phyloP scores from a whole-genome alignment of 2,329 filamentous ascomycete species.

The Emydomyces testavorans region DNA sequence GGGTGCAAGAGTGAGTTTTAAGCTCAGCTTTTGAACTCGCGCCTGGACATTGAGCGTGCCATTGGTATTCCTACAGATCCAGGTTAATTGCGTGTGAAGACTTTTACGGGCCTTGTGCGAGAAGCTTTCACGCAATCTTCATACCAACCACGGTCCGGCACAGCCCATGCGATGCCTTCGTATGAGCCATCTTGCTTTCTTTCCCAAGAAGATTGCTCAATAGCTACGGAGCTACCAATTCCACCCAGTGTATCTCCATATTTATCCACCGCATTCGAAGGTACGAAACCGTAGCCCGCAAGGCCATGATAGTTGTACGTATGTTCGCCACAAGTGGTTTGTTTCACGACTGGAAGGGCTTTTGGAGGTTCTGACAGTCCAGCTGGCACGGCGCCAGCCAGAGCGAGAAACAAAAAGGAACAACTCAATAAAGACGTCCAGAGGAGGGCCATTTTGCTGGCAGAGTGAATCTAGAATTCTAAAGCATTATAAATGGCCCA shows the following conservation, averaged over 20 bases:
- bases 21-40: conserved; percentile 55
- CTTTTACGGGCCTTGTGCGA: too few species aligned
- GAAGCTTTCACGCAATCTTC: too few species aligned
- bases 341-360: conserved; percentile 28
- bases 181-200: conserved; percentile 44
- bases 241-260: conserved; percentile 59
- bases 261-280: conserved; percentile 50
- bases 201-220: conserved; percentile 50
- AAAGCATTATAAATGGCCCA: too few species aligned
- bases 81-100: background rate
- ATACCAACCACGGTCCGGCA: conserved; percentile 59
- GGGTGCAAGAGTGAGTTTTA: conserved; percentile 46
- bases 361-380: conserved; percentile 1
- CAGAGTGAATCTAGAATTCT: too few species aligned
- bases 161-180: conserved; percentile 48
- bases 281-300: conserved; percentile 54
- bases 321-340: conserved; percentile 49
- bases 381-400: conserved; percentile 14
- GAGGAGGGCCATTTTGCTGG: conserved; percentile 20
- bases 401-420: conserved; percentile 11
- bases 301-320: conserved; percentile 55
- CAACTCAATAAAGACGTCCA: conserved; percentile 5
- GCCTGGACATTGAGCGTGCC: conserved; percentile 58
- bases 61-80: conserved; percentile 48
- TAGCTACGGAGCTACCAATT: conserved; percentile 53